A percentile compares a stretch with the other conserved stretches of the same genome.
phyloP scores from a whole-genome alignment of 2,329 filamentous ascomycete species.

The Biscogniauxia marginata region DNA sequence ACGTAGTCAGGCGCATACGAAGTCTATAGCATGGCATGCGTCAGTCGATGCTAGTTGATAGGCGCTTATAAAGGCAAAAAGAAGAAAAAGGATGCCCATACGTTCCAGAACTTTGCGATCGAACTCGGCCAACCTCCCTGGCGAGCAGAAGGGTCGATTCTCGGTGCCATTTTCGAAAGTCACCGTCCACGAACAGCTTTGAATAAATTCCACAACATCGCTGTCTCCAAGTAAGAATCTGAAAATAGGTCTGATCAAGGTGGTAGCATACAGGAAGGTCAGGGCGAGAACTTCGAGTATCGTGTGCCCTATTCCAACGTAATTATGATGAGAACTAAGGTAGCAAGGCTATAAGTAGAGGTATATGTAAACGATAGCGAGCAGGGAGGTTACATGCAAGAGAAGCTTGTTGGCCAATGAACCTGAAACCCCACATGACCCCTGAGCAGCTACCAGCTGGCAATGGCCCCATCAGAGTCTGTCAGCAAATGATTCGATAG shows the following conservation, averaged over 20 bases:
- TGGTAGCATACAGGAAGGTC: no score
- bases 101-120: conserved; percentile 48
- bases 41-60: conserved; percentile 4
- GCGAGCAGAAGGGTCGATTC: conserved; percentile 19
- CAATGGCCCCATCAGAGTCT: no score
- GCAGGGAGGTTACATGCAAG: no score
- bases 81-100: conserved; percentile 25
- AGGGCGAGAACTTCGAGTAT: no score
- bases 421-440: no score
- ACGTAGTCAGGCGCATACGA: conserved; percentile 89
- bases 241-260: not conserved
- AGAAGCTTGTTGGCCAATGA: no score
- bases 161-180: conserved; percentile 43
- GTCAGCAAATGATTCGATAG: no score
- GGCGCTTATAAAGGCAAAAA: not conserved
- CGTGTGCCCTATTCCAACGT: no score
- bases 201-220: conserved; percentile 39
- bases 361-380: no score
- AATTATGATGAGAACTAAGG: no score
- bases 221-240: not conserved
- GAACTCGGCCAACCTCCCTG: conserved; percentile 30
- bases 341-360: no score
- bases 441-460: no score
- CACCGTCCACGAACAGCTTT: conserved; percentile 42
- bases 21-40: conserved; percentile 46